Base-by-base conservation (phyloP, 768 basidiomycete species). In the Lyophyllum semitale region DNA sequence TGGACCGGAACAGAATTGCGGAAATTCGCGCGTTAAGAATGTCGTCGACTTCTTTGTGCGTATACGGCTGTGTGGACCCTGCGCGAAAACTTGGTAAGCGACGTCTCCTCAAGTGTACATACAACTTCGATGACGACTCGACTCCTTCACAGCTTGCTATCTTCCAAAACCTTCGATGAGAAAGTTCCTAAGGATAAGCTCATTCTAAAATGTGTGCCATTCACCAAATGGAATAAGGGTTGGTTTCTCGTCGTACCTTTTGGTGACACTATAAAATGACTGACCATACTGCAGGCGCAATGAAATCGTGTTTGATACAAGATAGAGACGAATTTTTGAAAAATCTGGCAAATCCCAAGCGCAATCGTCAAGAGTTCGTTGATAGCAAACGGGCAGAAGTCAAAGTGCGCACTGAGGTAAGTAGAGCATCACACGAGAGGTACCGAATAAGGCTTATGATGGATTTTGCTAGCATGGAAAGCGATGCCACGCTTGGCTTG, bases 1-100 rank as follows among this genome's bases (percentile, higher is more conserved):
- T 18, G 13, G 13, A 50, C 13, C 40, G n/a, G 4, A 58, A 29
- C 4, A 55, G 69, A 65, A 68, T 63, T 55, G 54, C 26, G 33
- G 48, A 29, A 50, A 35, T n/a, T 37, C 41, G 6, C 11, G 40
- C 56, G 7, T 29, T 23, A 27, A 63, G 61, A 35, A 62, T 58
- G 27, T 49, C 20, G 62, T 68, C 29, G 65, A 71, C 49, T 71
- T 69, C 27, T 23, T 60, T 8, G 45, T 71, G 29, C 60, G 68
- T 18, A 56, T 63, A 7, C 66, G 70, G 13, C 62, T 64, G 2
- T 70, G 69, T 51, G 57, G 55, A 27, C 51, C 51, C 45, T 72
- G 70, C 42, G 45, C 56, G 8, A 71, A 68, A 46, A 46, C 25
- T n/a, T 53, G 42, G 63, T 63, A 32, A 30, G 63, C 29, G 20